Conservation (phyloP, 1,284 basidiomycete genomes). For the Salmacisia buchloeana region DNA sequence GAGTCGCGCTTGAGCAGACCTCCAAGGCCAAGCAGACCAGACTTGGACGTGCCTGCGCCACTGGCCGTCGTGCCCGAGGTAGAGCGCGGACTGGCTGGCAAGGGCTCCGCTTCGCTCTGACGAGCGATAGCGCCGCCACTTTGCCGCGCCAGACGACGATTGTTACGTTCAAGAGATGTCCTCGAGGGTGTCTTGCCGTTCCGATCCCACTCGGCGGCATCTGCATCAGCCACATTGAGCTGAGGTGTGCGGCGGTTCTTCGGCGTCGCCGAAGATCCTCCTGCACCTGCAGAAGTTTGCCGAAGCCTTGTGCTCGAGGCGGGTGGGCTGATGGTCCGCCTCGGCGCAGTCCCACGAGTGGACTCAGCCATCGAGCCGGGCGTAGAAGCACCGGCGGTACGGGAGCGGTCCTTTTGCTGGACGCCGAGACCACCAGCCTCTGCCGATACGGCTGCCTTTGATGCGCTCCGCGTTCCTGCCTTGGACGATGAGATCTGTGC, state of each 20-base stretch:
- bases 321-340: neutral
- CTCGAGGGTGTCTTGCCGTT: neutral
- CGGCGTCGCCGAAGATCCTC: too few species aligned
- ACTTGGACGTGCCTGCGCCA: neutral
- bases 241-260: neutral
- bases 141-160: neutral
- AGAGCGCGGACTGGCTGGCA: constrained; percentile 6
- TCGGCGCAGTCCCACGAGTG: neutral
- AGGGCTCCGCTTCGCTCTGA: constrained; percentile 4
- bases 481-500: neutral
- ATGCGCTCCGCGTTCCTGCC: neutral
- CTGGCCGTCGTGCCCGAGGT: neutral
- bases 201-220: neutral
- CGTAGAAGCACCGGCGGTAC: neutral
- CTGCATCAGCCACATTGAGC: neutral
- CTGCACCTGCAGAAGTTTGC: too few species aligned
- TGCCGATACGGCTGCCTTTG: neutral
- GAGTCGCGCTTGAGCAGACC: constrained; percentile 5
- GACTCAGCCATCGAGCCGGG: neutral
- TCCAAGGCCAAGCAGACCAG: constrained; percentile 1
- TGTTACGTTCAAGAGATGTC: neutral
- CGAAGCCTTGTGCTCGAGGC: too few species aligned
- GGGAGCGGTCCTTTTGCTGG: neutral
- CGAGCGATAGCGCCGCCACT: neutral
- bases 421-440: neutral